A percentile compares a stretch with the other conserved stretches of the same genome.
These are phyloP conservation scores for Mycena capillaripes DNA, from an alignment of 768 basidiomycete species.

Conservation along the genomic window DNA sequence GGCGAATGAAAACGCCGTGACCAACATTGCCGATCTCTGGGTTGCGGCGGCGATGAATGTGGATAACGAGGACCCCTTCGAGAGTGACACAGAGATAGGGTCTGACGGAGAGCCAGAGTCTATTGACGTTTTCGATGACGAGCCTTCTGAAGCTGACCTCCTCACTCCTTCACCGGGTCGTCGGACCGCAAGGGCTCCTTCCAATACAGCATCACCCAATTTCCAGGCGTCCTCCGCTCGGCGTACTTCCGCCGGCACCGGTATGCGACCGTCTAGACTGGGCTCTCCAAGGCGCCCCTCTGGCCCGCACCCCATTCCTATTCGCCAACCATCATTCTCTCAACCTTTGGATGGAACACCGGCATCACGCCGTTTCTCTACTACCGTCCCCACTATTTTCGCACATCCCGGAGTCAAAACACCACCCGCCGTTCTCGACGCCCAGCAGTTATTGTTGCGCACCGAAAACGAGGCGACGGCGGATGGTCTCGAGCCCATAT, in stretches of 20 bases:
- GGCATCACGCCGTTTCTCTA: conserved; percentile 68
- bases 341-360: conserved; percentile 51
- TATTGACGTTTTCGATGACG: conserved; percentile 43
- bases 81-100: conserved; percentile 64
- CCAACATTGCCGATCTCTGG: conserved; percentile 97
- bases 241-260: conserved; percentile 44
- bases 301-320: conserved; percentile 20
- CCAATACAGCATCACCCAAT: background rate
- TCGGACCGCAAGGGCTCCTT: conserved; percentile 20
- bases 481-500: conserved; percentile 65
- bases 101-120: conserved; percentile 47
- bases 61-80: conserved; percentile 89
- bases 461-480: conserved; percentile 53
- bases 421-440: conserved; percentile 82
- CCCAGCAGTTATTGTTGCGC: conserved; percentile 70
- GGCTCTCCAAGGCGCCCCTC: conserved; percentile 39
- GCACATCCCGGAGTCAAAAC: conserved; percentile 85
- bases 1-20: conserved; percentile 96
- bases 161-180: conserved; percentile 29
- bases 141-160: conserved; percentile 47
- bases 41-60: conserved; percentile 97
- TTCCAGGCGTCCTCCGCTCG: conserved; percentile 38
- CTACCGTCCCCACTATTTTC: conserved; percentile 82
- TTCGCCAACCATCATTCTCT: conserved; percentile 48
- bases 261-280: conserved; percentile 1